Evolutionary conservation across 345 rosid genomes (phyloP).

Genomic region (Arabis alpina): DNA sequence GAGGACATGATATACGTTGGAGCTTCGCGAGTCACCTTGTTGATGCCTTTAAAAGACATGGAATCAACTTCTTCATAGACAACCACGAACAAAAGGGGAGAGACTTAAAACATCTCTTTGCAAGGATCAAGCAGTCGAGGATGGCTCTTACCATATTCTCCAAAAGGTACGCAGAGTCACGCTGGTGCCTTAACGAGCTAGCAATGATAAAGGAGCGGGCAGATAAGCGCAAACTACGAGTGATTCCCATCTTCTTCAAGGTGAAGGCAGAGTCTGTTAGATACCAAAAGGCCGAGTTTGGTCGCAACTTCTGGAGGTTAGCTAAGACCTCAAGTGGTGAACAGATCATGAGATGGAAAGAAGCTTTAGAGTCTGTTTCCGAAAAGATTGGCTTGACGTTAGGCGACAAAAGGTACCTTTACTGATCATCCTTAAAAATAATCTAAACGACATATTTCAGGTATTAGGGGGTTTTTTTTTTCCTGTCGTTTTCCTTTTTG

Average conservation of each 20-base stretch:
- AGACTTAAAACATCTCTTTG: not conserved
- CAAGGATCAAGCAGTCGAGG: constrained; percentile 9
- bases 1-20: constrained; percentile 10
- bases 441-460: no score
- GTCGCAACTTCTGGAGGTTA: constrained; percentile 18
- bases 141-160: constrained; percentile 8
- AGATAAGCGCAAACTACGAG: not conserved
- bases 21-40: constrained; percentile 25
- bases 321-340: constrained; percentile 20
- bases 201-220: not conserved
- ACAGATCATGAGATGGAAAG: constrained; percentile 22
- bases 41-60: constrained; percentile 9
- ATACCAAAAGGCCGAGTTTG: not conserved
- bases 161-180: constrained; percentile 8
- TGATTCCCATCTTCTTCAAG: constrained; percentile 25
- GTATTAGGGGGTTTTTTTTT: no score
- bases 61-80: constrained; percentile 26
- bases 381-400: constrained; percentile 11
- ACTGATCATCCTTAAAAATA: not conserved
- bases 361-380: constrained; percentile 16
- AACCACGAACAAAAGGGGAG: constrained; percentile 15
- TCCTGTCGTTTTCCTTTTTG: not conserved
- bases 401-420: not conserved
- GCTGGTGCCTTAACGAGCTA: constrained; percentile 16
- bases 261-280: not conserved